These are phyloP conservation scores for Butyriboletus loyo DNA, from an alignment of 768 basidiomycete genomes.

Conservation along the genomic window DNA sequence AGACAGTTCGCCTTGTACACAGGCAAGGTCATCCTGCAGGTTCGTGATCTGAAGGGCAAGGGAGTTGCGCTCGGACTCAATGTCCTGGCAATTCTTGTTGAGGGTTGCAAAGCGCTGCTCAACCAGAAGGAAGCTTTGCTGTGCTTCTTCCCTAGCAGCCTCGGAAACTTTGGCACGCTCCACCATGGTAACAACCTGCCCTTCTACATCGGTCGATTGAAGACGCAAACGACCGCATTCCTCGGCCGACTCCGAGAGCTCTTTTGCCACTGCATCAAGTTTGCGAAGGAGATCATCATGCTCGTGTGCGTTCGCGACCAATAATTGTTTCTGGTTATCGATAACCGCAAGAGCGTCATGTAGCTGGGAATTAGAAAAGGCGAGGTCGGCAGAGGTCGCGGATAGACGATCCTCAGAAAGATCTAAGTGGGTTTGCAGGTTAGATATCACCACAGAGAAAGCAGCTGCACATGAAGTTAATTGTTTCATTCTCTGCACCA, in stretches of 20 bases:
- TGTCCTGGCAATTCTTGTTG: constrained; percentile 46
- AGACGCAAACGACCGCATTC: constrained; percentile 21
- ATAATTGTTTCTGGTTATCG: constrained; percentile 14
- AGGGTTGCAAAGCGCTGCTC: constrained; percentile 45
- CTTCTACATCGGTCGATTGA: constrained; percentile 36
- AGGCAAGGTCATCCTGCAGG: constrained; percentile 54
- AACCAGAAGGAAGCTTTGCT: constrained; percentile 25
- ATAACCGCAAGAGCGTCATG: constrained; percentile 16
- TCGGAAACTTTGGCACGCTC: constrained; percentile 34
- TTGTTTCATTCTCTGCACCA: constrained; percentile 22
- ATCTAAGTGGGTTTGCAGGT: constrained; percentile 33
- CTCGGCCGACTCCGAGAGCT: constrained; percentile 34
- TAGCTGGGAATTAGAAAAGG: constrained; percentile 17
- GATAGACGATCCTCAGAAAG: constrained; percentile 14
- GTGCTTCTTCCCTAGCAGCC: constrained; percentile 35
- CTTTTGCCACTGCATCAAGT: constrained; percentile 32
- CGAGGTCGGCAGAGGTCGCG: constrained; percentile 7
- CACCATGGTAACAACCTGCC: constrained; percentile 30
- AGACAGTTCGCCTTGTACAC: constrained; percentile 50
- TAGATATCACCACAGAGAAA: constrained; percentile 40
- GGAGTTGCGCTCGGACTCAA: constrained; percentile 65
- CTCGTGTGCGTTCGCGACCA: constrained; percentile 18
- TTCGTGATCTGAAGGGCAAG: constrained; percentile 63
- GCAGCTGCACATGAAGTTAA: constrained; percentile 34
- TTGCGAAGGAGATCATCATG: constrained; percentile 28